These are phyloP conservation scores for Phytophthora sp. DNA, from an alignment of 352 stramenopile species.

Conservation along the genomic window DNA sequence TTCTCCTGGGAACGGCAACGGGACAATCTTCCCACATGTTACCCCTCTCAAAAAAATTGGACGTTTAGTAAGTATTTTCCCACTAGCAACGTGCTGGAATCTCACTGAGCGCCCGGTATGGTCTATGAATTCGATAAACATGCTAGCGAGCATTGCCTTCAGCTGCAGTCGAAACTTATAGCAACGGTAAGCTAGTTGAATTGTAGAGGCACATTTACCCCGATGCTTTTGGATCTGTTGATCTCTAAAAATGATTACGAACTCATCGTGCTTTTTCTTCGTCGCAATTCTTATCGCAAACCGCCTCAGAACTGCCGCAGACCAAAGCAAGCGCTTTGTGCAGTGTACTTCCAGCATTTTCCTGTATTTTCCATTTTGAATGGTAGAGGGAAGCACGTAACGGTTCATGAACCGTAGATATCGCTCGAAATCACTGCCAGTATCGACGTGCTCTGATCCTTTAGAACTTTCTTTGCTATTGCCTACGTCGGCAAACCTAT, in stretches of 20 bases:
- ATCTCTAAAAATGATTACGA: conserved; percentile 47
- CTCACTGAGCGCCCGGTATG: conserved; percentile 43
- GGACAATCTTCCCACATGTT: conserved; percentile 50
- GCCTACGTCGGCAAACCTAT: conserved; percentile 46
- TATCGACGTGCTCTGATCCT: not conserved
- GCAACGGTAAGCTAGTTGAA: conserved; percentile 54
- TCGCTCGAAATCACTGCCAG: conserved; percentile 30
- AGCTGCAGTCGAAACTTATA: conserved; percentile 57
- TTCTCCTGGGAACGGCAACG: conserved; percentile 71
- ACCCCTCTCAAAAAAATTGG: conserved; percentile 67
- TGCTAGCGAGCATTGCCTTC: conserved; percentile 45
- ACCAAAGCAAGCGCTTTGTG: conserved; percentile 55
- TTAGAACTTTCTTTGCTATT: conserved; percentile 1
- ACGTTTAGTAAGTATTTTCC: conserved; percentile 38
- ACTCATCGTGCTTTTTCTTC: conserved; percentile 50
- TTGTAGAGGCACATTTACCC: conserved; percentile 33
- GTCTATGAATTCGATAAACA: conserved; percentile 74
- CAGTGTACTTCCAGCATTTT: conserved; percentile 47
- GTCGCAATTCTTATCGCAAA: conserved; percentile 48
- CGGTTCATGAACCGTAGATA: conserved; percentile 73
- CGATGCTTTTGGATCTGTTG: conserved; percentile 36
- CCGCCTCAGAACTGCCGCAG: conserved; percentile 42
- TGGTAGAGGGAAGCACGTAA: conserved; percentile 62
- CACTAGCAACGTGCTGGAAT: conserved; percentile 51
- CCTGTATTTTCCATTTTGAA: conserved; percentile 66